phyloP scores from a whole-genome alignment of 1,284 basidiomycete species.

The Rhodotorula sp. region DNA sequence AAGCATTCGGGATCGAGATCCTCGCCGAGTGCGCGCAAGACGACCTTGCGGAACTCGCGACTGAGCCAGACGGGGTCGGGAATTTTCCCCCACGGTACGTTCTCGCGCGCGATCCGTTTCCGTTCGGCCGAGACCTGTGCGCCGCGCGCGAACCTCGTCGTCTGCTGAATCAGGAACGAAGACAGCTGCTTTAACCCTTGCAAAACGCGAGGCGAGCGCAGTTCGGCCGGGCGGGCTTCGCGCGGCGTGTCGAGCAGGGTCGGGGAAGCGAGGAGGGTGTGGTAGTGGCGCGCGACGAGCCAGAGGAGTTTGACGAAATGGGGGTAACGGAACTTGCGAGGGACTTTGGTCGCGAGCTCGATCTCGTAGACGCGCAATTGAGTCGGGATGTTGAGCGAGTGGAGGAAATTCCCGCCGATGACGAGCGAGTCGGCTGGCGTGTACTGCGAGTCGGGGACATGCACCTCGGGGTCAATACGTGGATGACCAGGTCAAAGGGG shows the following conservation, averaged over 20 bases:
- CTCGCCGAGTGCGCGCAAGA: slow-evolving; percentile 63
- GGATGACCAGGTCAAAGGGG: background rate
- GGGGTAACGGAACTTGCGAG: slow-evolving; percentile 92
- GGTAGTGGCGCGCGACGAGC: slow-evolving; percentile 47
- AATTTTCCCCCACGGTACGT: slow-evolving; percentile 73
- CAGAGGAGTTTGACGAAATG: slow-evolving; percentile 49
- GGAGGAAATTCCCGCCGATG: slow-evolving; percentile 94
- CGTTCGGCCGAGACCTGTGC: slow-evolving; percentile 39
- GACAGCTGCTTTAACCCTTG: slow-evolving; percentile 69
- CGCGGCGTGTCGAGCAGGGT: too few relatives aligned
- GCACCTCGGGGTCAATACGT: background rate
- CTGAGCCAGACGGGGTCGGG: slow-evolving; percentile 74
- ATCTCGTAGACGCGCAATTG: slow-evolving; percentile 82
- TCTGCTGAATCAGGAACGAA: slow-evolving; percentile 74
- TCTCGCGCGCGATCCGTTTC: slow-evolving; percentile 70
- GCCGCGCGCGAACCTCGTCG: slow-evolving; percentile 59
- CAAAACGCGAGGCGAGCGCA: slow-evolving; percentile 59
- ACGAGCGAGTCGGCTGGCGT: slow-evolving; percentile 90
- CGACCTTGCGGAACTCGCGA: slow-evolving; percentile 76
- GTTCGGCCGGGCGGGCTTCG: slow-evolving; percentile 6
- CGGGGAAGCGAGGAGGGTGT: slow-evolving; percentile 5
- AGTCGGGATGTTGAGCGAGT: slow-evolving; percentile 58
- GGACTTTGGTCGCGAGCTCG: slow-evolving; percentile 87
- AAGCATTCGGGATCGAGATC: slow-evolving; percentile 59
- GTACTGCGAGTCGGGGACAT: slow-evolving; percentile 55